Evolutionary conservation across 805 yeast species (phyloP).

Genomic region (Pichia deserticola): DNA sequence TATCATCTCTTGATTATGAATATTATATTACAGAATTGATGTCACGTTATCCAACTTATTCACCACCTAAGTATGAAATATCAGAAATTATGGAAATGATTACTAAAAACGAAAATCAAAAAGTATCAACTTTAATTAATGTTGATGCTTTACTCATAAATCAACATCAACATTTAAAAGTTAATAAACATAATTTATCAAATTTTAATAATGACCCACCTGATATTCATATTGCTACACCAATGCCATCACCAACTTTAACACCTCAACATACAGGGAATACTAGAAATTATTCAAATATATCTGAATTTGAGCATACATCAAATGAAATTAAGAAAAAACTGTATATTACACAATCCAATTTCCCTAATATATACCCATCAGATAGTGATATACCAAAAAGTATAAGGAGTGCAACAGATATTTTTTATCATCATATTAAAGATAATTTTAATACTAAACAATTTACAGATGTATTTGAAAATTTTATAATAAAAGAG

Average conservation of each 20-base stretch:
- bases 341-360: slow-evolving; percentile 27
- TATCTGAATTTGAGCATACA: slow-evolving; percentile 24
- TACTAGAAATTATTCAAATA: slow-evolving; percentile 19
- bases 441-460: slow-evolving; percentile 59
- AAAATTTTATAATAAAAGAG: slow-evolving; percentile 64
- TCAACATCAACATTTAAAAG: slow-evolving; percentile 26
- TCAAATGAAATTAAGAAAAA: slow-evolving; percentile 28
- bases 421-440: slow-evolving; percentile 53
- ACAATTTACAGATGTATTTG: slow-evolving; percentile 68
- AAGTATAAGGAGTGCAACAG: slow-evolving; percentile 75
- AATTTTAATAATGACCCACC: slow-evolving; percentile 19
- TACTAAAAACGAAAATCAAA: slow-evolving; percentile 12
- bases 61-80: slow-evolving; percentile 41
- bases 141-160: slow-evolving; percentile 25
- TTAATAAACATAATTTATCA: slow-evolving; percentile 4
- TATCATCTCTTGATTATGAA: slow-evolving; percentile 82
- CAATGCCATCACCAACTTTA: slow-evolving; percentile 76
- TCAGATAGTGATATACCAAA: slow-evolving; percentile 43
- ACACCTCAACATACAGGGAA: slow-evolving; percentile 37
- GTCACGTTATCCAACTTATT: slow-evolving; percentile 67
- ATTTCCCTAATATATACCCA: slow-evolving; percentile 29
- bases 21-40: slow-evolving; percentile 68
- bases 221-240: slow-evolving; percentile 70
- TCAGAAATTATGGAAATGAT: slow-evolving; percentile 38
- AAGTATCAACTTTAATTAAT: slow-evolving; percentile 17